These are phyloP conservation scores for Colletotrichum cereale DNA, from an alignment of 2,329 filamentous ascomycete species.

Conservation along the genomic window DNA sequence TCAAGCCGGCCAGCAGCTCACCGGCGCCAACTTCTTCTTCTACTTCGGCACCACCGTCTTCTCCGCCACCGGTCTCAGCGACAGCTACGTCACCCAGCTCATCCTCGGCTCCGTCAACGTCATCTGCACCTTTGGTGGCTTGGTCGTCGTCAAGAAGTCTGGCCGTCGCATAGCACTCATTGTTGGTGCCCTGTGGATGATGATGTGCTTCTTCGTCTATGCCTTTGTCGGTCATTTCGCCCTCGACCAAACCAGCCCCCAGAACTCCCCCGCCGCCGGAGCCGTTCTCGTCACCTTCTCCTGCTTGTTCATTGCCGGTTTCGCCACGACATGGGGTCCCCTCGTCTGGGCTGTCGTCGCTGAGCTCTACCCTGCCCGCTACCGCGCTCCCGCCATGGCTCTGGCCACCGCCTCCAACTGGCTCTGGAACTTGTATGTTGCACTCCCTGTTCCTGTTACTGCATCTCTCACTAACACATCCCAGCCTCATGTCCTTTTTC, in stretches of 20 bases:
- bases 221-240: slow-evolving; percentile 62
- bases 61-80: slow-evolving; percentile 70
- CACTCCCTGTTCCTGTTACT: slow-evolving; percentile 60
- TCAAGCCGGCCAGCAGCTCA: slow-evolving; percentile 76
- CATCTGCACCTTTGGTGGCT: slow-evolving; percentile 72
- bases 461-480: slow-evolving; percentile 27
- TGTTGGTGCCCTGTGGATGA: slow-evolving; percentile 72
- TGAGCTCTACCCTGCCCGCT: slow-evolving; percentile 73
- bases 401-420: slow-evolving; percentile 71
- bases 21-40: slow-evolving; percentile 77
- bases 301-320: slow-evolving; percentile 75
- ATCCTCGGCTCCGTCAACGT: slow-evolving; percentile 78
- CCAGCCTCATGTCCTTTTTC: slow-evolving; percentile 56
- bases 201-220: slow-evolving; percentile 62
- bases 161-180: slow-evolving; percentile 75
- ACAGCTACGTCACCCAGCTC: slow-evolving; percentile 77
- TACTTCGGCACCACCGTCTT: slow-evolving; percentile 77
- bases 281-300: slow-evolving; percentile 76
- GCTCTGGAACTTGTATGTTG: slow-evolving; percentile 73
- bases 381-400: slow-evolving; percentile 66
- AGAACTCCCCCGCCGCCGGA: slow-evolving; percentile 63
- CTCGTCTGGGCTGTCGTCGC: slow-evolving; percentile 76
- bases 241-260: slow-evolving; percentile 56
- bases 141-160: slow-evolving; percentile 75
- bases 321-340: slow-evolving; percentile 78